These are phyloP conservation scores for Pseudodiploospora longispora DNA, from an alignment of 2,329 filamentous ascomycete species.

Conservation along the genomic window DNA sequence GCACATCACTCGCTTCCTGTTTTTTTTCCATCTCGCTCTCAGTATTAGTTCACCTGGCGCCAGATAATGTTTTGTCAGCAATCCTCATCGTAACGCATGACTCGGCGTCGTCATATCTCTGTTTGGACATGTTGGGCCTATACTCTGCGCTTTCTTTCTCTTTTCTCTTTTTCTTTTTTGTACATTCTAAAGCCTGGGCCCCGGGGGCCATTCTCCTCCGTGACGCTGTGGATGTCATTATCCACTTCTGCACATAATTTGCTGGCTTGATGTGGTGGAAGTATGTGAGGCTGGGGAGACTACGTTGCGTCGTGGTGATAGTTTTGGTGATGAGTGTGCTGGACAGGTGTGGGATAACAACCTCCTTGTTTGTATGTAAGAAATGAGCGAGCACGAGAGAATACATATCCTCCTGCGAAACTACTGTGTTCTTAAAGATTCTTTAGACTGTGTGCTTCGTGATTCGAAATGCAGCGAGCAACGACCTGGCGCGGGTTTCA, in stretches of 20 bases:
- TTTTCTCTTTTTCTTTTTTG: slow-evolving; percentile 17
- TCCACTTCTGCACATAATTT: slow-evolving; percentile 23
- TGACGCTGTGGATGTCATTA: slow-evolving; percentile 19
- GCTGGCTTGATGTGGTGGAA: slow-evolving; percentile 5
- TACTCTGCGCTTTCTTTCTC: slow-evolving; percentile 17
- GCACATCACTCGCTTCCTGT: slow-evolving; percentile 11
- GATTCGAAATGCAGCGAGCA: too few relatives aligned
- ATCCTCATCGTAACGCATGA: slow-evolving; percentile 13
- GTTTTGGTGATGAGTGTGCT: too few relatives aligned
- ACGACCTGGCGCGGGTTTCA: too few relatives aligned
- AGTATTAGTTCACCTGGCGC: slow-evolving; percentile 1
- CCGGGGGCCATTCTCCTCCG: slow-evolving; percentile 19
- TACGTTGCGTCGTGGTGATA: too few relatives aligned
- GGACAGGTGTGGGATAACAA: too few relatives aligned
- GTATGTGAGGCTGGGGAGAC: too few relatives aligned
- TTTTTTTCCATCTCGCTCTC: neutral
- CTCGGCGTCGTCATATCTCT: slow-evolving; percentile 19
- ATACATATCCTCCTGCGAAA: too few relatives aligned
- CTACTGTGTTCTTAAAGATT: too few relatives aligned
- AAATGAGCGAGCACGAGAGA: too few relatives aligned
- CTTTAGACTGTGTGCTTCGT: too few relatives aligned
- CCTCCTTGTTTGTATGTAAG: too few relatives aligned
- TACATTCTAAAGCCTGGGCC: slow-evolving; percentile 28
- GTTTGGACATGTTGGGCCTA: slow-evolving; percentile 25
- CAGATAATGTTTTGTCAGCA: neutral